phyloP scores from a whole-genome alignment of 306 rosid genomes.

The Quercus robur region DNA sequence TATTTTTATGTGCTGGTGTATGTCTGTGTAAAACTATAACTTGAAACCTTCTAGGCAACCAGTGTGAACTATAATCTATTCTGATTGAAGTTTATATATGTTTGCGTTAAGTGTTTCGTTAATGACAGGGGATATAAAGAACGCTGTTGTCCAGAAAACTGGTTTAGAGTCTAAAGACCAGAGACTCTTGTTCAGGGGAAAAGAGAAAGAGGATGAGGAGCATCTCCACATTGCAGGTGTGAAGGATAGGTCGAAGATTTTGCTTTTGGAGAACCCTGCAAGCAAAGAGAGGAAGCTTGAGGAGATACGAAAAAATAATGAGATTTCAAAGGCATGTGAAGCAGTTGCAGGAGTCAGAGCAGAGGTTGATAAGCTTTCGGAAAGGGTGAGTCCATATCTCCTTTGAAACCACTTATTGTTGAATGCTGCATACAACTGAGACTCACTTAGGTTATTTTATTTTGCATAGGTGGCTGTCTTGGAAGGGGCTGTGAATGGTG shows the following conservation, averaged over 20 bases:
- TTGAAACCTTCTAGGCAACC: slow-evolving; percentile 2
- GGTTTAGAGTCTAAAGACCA: slow-evolving; percentile 67
- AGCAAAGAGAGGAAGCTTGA: slow-evolving; percentile 52
- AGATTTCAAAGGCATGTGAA: slow-evolving; percentile 52
- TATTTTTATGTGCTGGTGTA: background rate
- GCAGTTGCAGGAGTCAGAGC: slow-evolving; percentile 59
- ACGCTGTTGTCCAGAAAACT: slow-evolving; percentile 49
- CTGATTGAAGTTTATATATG: slow-evolving; percentile 11
- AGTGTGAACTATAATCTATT: background rate
- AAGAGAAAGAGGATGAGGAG: slow-evolving; percentile 69
- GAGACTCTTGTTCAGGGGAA: slow-evolving; percentile 63
- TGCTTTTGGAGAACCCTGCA: slow-evolving; percentile 60
- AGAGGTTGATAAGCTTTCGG: slow-evolving; percentile 74
- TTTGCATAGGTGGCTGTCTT: slow-evolving; percentile 64
- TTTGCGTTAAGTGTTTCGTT: slow-evolving; percentile 17
- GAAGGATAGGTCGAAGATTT: slow-evolving; percentile 64
- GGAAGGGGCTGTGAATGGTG: slow-evolving; percentile 62
- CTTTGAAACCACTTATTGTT: background rate
- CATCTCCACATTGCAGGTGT: slow-evolving; percentile 68
- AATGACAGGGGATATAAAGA: slow-evolving; percentile 71
- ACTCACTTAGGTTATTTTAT: slow-evolving; percentile 6
- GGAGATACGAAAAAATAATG: slow-evolving; percentile 41
- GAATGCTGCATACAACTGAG: slow-evolving; percentile 4
- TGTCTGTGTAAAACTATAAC: background rate
- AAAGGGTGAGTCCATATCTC: slow-evolving; percentile 47